Evolutionary conservation across 805 yeast genomes (phyloP), one percentile per base, ranked within the genome.

Genomic region (Suhomyces canberraensis): DNA sequence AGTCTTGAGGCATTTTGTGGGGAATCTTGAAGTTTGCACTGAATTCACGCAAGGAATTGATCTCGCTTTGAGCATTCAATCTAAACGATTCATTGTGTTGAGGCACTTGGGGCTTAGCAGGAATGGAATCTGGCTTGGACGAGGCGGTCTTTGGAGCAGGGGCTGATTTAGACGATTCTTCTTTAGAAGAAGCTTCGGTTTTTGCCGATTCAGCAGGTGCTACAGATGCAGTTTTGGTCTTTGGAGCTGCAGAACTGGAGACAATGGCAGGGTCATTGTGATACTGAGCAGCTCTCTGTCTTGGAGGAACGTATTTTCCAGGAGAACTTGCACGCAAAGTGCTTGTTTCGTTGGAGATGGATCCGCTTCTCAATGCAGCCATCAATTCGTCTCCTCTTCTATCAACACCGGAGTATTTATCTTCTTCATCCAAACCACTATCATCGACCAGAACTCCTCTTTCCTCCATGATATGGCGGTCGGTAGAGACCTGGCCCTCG

Each of bases 381-480:
- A 71, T 68, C 39, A 71, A 59, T 37, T 69, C 75, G 31, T 60
- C 66, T 18, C 75, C 76, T 39, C 79, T 69, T 52, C 93, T 76
- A 40, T 75, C 80, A 30, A 89, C 98, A 34, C 97, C 97, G 4
- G 96, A 88, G 56, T 90, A 93, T 61, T 85, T 85, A 60, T 90
- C 96, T 60, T 93, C 98, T 64, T 93, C 98, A 60, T 93, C 98
- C 48, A 86, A 47, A 13, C 95, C 95, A 41, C 84, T 76, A 53
- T 86, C 96, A 56, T 86, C 95, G 25, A 84, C 75, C 13, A 58
- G 52, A 11, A 79, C 44, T 17, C 95, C 95, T 58, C 98, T 79
- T 60, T 91, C 98, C 58, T 91, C 98, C 44, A 95, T 91, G 17
- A 90, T 45, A 57, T 93, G 98, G 19, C 76, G 64, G 54, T 86